These are phyloP conservation scores for Barnettozyma hawaiiensis DNA, from an alignment of 1,139 yeast species.

Conservation along the genomic window DNA sequence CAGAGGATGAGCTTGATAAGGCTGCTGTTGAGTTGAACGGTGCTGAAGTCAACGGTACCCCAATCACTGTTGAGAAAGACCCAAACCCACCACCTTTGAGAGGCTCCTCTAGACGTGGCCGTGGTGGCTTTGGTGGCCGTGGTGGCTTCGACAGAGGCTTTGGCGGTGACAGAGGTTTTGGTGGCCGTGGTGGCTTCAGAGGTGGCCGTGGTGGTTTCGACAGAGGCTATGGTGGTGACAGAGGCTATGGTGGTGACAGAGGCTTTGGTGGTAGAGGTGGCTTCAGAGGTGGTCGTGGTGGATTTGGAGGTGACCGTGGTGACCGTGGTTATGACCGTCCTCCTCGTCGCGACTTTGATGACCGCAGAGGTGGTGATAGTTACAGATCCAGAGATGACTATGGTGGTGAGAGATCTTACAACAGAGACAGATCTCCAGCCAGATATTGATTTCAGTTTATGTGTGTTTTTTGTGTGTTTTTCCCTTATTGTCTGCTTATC, in stretches of 20 bases:
- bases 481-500: neutral
- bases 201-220: conserved; percentile 26
- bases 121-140: conserved; percentile 35
- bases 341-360: conserved; percentile 29
- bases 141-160: conserved; percentile 28
- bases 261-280: conserved; percentile 26
- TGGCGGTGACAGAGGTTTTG: conserved; percentile 26
- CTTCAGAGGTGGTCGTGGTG: conserved; percentile 28
- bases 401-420: conserved; percentile 27
- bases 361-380: conserved; percentile 28
- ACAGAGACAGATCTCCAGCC: conserved; percentile 56
- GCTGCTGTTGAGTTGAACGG: conserved; percentile 68
- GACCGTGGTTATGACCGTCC: conserved; percentile 34
- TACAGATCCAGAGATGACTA: conserved; percentile 28
- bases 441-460: conserved; percentile 35
- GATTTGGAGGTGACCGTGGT: conserved; percentile 24
- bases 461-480: neutral
- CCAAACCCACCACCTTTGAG: conserved; percentile 72
- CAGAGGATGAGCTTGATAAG: conserved; percentile 66
- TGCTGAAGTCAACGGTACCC: conserved; percentile 62
- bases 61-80: conserved; percentile 69
- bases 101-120: conserved; percentile 52
- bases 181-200: conserved; percentile 28
- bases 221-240: conserved; percentile 25
- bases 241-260: conserved; percentile 38